Base-by-base conservation (phyloP, 495 filamentous ascomycete genomes). In the Viridothelium virens region DNA sequence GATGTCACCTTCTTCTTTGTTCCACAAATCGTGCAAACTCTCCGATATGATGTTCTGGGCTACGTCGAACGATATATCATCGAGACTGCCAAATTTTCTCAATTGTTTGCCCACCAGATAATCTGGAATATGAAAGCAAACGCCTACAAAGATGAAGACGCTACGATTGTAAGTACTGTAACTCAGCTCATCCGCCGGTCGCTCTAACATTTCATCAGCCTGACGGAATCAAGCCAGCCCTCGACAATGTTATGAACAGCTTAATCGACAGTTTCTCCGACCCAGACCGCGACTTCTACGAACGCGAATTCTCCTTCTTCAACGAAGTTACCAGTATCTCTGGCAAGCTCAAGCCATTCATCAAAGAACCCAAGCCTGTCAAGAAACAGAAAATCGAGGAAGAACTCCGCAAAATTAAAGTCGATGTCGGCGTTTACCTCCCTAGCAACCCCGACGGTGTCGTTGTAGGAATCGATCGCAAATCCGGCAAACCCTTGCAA, bases 91-190 rank as follows among this genome's bases (percentile, higher is more conserved):
- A 92, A 93, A 70, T 90, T 94, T 71, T 97, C 93, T 34, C 95
- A 97, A 74, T 79, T 97, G 1, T 99, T 99, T 74, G 92, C 95
- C 6, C 95, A 99, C 76, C 95, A 99, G 67, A 97, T 99, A 67
- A 97, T 99, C 68, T 99, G 95, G 95, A 99, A 97, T 74, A 99
- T 99, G 88, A 97, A 96, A 73, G 95, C 95, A 31, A 99, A 99
- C 74, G 87, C 92, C 2, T 99, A 91, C 79, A 97, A 96, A 75
- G 95, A 99, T 71, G 92, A 99, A 69, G 91, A 97, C 67, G 90
- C 88, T 62, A 83, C 87, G 70, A 85, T 95, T 70, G 90, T 94
- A 82, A 85, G 89, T 77, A 37, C 11, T 39, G 47, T 38, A 7
- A 64, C 62, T 18, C 63, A 63, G 46, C 3, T 63, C 0, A 44